Base-by-base conservation (phyloP, 1,284 basidiomycete genomes). In the Fomes fomentarius region DNA sequence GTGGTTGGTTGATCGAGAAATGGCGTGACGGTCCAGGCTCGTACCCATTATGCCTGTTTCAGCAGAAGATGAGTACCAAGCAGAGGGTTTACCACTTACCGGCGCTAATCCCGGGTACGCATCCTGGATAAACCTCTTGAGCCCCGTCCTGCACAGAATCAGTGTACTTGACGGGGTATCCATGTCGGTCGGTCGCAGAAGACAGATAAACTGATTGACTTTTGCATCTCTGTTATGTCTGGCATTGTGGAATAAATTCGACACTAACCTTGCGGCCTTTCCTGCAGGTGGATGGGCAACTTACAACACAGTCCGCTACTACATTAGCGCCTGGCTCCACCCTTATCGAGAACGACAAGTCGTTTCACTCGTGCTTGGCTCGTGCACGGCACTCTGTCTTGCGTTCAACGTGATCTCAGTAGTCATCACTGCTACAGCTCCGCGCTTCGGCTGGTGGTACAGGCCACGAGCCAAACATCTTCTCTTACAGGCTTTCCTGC, bases 291-390 rank as follows among this genome's bases (percentile, higher is more conserved):
- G 66, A 30, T 90, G 86, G 84, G 76, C 80, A 21, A 65, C 74
- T 4, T 89, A 86, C 66, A 84, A 78, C 58, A 76, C 79, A 9
- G 67, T 82, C 48, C 83, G 86, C 44, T 90, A 89, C 66, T 84
- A 79, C 64, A 59, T 87, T 11, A 82, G 84, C 10, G 83, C 77
- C 59, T 58, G 55, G 44, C 64, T 68, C 14, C 76, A 76, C 63
- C 52, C 71, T 1, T 72, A 77, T 14, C 60, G 62, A 22, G 65
- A 62, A 22, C 75, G 79, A 38, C 76, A 78, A 60, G 64, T 69
- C 1, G 69, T 74, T 22, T 68, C 81, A 3, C 70, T 91, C 14
- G 75, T 75, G 1, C 76, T 94, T 12, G 88, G 87, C 5, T 77
- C 80, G 30, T 74, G 75, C 52, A 81, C 89, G 51, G 78, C 80